These are phyloP conservation scores for Emmonsia crescens DNA, from an alignment of 2,329 filamentous ascomycete species.

Conservation along the genomic window DNA sequence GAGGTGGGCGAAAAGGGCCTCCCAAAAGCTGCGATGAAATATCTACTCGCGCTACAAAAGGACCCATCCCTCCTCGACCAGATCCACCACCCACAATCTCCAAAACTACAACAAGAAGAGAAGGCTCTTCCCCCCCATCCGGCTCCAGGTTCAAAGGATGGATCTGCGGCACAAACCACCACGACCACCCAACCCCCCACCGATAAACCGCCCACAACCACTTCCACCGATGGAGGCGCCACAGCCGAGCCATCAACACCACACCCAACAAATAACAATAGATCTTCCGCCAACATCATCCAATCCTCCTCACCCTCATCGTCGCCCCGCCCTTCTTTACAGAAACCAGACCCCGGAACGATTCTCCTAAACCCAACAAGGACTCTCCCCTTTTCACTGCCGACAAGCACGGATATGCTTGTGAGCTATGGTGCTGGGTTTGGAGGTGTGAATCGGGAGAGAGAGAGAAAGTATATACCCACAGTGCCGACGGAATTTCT, in stretches of 20 bases:
- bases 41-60: conserved; percentile 68
- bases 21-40: conserved; percentile 78
- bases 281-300: conserved; percentile 13
- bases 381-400: conserved; percentile 90
- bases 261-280: not conserved
- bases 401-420: conserved; percentile 94
- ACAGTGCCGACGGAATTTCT: conserved; percentile 91
- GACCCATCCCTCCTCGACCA: conserved; percentile 51
- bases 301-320: conserved; percentile 18
- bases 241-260: conserved; percentile 8
- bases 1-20: conserved; percentile 93
- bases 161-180: not conserved
- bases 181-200: not conserved
- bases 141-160: not conserved
- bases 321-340: conserved; percentile 14
- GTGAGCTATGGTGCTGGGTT: conserved; percentile 91
- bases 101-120: conserved; percentile 14
- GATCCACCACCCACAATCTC: conserved; percentile 23
- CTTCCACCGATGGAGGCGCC: not conserved
- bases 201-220: not conserved
- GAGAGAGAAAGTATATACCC: conserved; percentile 90
- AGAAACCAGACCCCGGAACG: conserved; percentile 10
- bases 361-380: conserved; percentile 79
- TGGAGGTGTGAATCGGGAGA: conserved; percentile 80
- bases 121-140: not conserved